Conservation (phyloP, 179 eudicot genomes). For the Carnegiea gigantea region DNA sequence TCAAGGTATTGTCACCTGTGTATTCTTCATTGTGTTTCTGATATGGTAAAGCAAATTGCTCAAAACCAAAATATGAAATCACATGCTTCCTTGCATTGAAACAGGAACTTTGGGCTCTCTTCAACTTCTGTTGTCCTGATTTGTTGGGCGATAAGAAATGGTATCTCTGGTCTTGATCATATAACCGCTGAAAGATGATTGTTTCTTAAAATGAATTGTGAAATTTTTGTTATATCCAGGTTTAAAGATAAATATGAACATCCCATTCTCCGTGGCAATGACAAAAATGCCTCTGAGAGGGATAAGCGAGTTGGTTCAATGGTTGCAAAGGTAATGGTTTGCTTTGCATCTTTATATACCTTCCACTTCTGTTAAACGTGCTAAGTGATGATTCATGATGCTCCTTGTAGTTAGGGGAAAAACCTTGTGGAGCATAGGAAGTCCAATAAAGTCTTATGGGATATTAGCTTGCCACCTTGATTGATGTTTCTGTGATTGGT, state of each 20-base stretch:
- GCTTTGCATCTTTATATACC: background rate
- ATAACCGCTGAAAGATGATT: slow-evolving; percentile 4
- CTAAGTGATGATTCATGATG: background rate
- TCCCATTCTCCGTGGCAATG: slow-evolving; percentile 85
- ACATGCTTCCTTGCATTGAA: slow-evolving; percentile 18
- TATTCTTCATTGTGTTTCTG: background rate
- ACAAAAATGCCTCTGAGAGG: slow-evolving; percentile 87
- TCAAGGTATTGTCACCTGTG: slow-evolving; percentile 57
- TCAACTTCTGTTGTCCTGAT: slow-evolving; percentile 90
- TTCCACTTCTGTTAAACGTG: background rate
- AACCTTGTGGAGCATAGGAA: background rate
- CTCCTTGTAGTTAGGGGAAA: background rate
- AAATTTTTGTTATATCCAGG: slow-evolving; percentile 39
- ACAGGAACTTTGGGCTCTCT: slow-evolving; percentile 98
- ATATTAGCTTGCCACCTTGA: too few relatives aligned
- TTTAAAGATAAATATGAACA: slow-evolving; percentile 77
- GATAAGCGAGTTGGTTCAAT: slow-evolving; percentile 82
- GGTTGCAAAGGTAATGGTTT: slow-evolving; percentile 77
- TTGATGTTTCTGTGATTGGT: too few relatives aligned
- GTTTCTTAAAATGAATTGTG: slow-evolving; percentile 9
- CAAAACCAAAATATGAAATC: background rate
- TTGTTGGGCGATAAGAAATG: slow-evolving; percentile 84
- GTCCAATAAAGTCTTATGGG: too few relatives aligned
- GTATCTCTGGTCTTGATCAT: slow-evolving; percentile 36
- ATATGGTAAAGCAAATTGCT: background rate